phyloP scores from a whole-genome alignment of 2,329 filamentous ascomycete genomes.

The Apiospora saccharicola region DNA sequence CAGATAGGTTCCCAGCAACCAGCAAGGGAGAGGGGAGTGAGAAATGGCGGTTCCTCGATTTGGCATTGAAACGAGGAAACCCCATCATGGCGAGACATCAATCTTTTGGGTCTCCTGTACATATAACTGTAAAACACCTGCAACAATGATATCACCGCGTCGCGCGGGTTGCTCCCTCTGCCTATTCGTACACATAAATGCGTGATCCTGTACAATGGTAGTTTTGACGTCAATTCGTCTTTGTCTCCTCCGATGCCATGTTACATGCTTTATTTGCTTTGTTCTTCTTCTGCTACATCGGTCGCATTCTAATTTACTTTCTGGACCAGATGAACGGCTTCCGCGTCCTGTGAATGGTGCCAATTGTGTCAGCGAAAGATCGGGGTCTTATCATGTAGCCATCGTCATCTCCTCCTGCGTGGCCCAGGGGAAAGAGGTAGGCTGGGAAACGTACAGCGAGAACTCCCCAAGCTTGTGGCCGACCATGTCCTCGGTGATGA shows the following conservation, averaged over 20 bases:
- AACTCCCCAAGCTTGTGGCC: slow-evolving; percentile 96
- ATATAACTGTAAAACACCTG: slow-evolving; percentile 5
- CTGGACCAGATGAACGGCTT: slow-evolving; percentile 64
- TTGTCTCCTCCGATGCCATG: slow-evolving; percentile 31
- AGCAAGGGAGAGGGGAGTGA: not conserved
- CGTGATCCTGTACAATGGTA: not conserved
- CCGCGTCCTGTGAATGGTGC: slow-evolving; percentile 53
- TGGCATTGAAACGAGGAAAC: not conserved
- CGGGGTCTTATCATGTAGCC: not conserved
- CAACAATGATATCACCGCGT: slow-evolving; percentile 12
- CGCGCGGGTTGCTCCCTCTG: slow-evolving; percentile 12
- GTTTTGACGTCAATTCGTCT: not conserved
- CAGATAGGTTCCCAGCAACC: not conserved
- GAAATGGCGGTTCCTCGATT: not conserved
- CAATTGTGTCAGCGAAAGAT: not conserved
- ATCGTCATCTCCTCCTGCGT: not conserved
- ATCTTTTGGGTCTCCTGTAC: not conserved
- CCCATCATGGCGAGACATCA: not conserved
- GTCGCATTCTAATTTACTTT: slow-evolving; percentile 32
- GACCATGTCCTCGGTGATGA: slow-evolving; percentile 94
- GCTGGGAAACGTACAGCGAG: slow-evolving; percentile 70
- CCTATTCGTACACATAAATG: not conserved
- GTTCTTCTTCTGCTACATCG: slow-evolving; percentile 7
- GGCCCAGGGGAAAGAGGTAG: not conserved
- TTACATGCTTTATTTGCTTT: slow-evolving; percentile 23